Evolutionary conservation across 257 asterid species (phyloP), one percentile per base, ranked within the genome.

Genomic region (Asclepias syriaca): DNA sequence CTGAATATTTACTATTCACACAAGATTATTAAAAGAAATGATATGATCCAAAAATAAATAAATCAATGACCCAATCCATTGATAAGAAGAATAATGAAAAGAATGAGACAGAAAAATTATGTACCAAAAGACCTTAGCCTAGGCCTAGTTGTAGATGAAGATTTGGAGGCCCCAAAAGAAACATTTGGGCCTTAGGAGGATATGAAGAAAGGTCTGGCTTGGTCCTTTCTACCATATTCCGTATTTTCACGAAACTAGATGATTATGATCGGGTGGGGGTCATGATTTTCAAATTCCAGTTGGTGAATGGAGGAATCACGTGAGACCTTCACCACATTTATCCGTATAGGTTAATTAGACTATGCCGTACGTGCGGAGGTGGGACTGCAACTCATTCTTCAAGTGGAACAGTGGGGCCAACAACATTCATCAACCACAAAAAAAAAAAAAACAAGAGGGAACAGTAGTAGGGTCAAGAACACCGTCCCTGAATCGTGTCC

Each of bases 331-430:
- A 37, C 29, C 32, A 7, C 24, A 18, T 19, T 7, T 19, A 8
- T 40, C 51, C 16, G 69, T 40, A 65, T n/a, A 34, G 5, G 39
- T 29, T 3, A 6, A 18, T 32, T 65, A 24, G 51, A 19, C 54
- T 40, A 34, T 10, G 32, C 32, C 54, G 53, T 40, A 27, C 55
- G 54, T 19, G 57, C 57, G 51, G 69, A 8, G 66, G 18, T 15
- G 15, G n/a, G 18, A 19, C 27, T n/a, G 13, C 18, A 34, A n/a
- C n/a, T n/a, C n/a, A 24, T 9, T 9, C 51, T 43, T 27, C 50
- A 19, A n/a, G 53, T 19, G 45, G 39, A 50, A 9, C 77, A 65
- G 57, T 50, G 51, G 76, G 70, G 49, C 11, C 51, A 70, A 53
- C 39, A 34, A 34, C 50, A 54, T 34, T 34, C 5, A 34, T 34